phyloP scores from a whole-genome alignment of 345 rosid species.

The Citrus inodora region DNA sequence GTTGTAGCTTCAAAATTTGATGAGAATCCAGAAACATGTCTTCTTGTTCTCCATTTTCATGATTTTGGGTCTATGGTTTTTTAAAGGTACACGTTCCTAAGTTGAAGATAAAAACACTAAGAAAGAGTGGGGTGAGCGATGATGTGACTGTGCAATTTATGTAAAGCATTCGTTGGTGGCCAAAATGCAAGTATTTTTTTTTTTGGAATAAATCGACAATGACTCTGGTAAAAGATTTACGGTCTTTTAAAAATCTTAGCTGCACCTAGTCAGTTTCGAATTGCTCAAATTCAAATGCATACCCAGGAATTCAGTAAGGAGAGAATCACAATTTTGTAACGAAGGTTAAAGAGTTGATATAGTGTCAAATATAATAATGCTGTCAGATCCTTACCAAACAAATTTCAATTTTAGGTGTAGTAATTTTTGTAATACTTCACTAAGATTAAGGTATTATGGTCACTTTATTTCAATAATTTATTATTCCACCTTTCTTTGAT shows the following conservation, averaged over 20 bases:
- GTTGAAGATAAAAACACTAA: background rate
- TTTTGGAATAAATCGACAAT: background rate
- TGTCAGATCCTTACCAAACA: background rate
- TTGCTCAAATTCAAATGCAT: background rate
- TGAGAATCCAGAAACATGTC: background rate
- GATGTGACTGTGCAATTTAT: background rate
- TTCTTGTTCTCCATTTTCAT: background rate
- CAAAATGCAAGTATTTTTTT: background rate
- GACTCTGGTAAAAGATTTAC: background rate
- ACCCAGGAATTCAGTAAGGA: background rate
- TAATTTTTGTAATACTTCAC: too few species aligned
- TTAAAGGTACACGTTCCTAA: background rate
- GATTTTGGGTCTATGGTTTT: background rate
- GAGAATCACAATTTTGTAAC: background rate
- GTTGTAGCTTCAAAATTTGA: background rate
- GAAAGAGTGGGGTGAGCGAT: background rate
- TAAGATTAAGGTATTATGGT: background rate
- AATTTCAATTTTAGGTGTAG: too few species aligned
- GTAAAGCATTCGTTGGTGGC: background rate
- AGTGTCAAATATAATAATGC: background rate
- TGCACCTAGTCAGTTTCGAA: background rate
- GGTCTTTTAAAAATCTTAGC: background rate
- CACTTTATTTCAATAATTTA: background rate
- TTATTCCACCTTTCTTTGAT: too few species aligned
- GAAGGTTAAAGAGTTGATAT: background rate